phyloP scores from a whole-genome alignment of 441 rosid species.

The Cnidoscolus chayamansa region DNA sequence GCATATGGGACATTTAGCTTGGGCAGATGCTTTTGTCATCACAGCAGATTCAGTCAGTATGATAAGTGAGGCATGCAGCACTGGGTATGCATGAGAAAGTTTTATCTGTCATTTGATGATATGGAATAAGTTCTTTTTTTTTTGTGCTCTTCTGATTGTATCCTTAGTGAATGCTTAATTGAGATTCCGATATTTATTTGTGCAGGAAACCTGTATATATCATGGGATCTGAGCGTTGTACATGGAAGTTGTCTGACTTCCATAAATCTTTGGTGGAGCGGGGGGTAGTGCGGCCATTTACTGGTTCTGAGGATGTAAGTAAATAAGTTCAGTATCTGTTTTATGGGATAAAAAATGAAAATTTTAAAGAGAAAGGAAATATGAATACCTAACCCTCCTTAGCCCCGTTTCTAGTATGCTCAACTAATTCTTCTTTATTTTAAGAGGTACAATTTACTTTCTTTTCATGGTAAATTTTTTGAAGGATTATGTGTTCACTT shows the following conservation, averaged over 20 bases:
- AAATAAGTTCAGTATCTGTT: constrained; percentile 5
- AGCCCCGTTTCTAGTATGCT: not conserved
- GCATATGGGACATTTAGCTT: constrained; percentile 84
- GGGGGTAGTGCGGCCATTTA: constrained; percentile 72
- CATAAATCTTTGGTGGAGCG: constrained; percentile 71
- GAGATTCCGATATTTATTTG: constrained; percentile 3
- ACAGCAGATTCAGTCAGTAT: constrained; percentile 94
- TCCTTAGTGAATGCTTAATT: not conserved
- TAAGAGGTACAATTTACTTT: not conserved
- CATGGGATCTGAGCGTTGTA: constrained; percentile 73
- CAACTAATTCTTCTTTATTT: not conserved
- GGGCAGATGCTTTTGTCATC: constrained; percentile 95
- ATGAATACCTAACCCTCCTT: not conserved
- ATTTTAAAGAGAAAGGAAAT: not conserved
- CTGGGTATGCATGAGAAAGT: constrained; percentile 56
- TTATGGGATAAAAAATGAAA: not conserved
- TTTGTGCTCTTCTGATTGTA: not conserved
- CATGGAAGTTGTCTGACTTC: constrained; percentile 82
- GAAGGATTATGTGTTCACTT: not conserved
- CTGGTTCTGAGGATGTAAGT: constrained; percentile 86
- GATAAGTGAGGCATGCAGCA: constrained; percentile 93
- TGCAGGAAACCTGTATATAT: constrained; percentile 90
- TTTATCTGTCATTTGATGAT: constrained; percentile 1
- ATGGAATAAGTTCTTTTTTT: not conserved
- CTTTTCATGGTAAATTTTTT: not conserved